Base-by-base conservation (phyloP, 2,329 filamentous ascomycete genomes). In the Corynespora cassiicola region DNA sequence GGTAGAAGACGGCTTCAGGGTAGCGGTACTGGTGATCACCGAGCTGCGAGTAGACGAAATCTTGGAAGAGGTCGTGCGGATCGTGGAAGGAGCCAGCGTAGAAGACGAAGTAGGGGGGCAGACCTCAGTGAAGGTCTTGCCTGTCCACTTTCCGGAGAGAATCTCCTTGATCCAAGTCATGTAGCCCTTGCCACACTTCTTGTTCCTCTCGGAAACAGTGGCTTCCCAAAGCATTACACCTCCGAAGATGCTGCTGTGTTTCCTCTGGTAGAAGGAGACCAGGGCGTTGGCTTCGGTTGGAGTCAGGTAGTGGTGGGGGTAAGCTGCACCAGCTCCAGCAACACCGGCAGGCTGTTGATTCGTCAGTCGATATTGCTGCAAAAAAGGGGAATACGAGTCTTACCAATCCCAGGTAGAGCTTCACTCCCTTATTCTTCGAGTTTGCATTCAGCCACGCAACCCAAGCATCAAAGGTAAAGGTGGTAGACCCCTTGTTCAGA, bases 211-310 rank as follows among this genome's bases (percentile, higher is more conserved):
- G n/a, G 73, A 72, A 8, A 69, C 68, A 1, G 75, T 78, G 5
- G 78, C 76, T 35, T 82, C 79, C 77, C 77, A 83, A 5, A 83
- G 58, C 79, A 82, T 83, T 25, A 81, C 68, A 64, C 81, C 81
- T 25, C 78, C 80, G 47, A 83, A 83, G 2, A 61, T 64, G 15
- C 65, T 39, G 2, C 68, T 61, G 42, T 70, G 67, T 15, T 66
- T 56, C 11, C 20, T 27, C 27, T 47, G 30, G 47, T 60, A 58
- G 22, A 55, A 56, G 44, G 69, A 70, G 16, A 81, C 61, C 35
- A 82, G 48, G 2, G 55, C 52, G 36, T 72, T 59, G 2, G 73
- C 77, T 42, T 81, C 71, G 1, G 51, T 40, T 0, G 75, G 75
- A 2, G 56, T 60, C 11, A 83, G 58, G 53, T 82, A 82, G 51